Percentiles rank a stretch among this genome's conserved stretches.
Conservation (phyloP, 2,329 filamentous ascomycete species). For the Fusarium sp. region DNA sequence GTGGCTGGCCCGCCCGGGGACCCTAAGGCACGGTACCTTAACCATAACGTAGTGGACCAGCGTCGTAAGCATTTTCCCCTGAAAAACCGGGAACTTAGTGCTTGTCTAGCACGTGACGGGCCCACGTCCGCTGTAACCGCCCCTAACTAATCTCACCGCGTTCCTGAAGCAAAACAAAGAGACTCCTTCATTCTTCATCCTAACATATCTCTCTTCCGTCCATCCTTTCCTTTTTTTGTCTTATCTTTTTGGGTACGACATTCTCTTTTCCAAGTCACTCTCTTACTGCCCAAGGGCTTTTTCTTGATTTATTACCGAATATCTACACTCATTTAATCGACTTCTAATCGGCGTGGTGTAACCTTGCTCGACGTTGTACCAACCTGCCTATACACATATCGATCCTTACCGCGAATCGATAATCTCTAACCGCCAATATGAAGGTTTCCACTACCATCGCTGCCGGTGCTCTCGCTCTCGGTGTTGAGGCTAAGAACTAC, state of each 20-base stretch:
- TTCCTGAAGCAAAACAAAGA: conserved; percentile 42
- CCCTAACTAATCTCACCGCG: conserved; percentile 47
- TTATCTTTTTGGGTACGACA: conserved; percentile 39
- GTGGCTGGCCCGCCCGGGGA: conserved; percentile 9
- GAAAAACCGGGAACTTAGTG: conserved; percentile 44
- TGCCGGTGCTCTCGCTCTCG: conserved; percentile 58
- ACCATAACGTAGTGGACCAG: conserved; percentile 35
- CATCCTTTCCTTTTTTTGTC: conserved; percentile 34
- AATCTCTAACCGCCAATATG: conserved; percentile 57
- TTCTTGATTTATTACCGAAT: conserved; percentile 36
- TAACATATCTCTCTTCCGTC: conserved; percentile 20
- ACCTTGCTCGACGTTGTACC: conserved; percentile 38
- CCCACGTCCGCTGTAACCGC: conserved; percentile 24
- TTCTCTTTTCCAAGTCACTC: conserved; percentile 47
- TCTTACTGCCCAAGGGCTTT: conserved; percentile 41
- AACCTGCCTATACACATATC: conserved; percentile 23
- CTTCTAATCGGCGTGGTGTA: conserved; percentile 28
- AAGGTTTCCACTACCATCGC: conserved; percentile 58
- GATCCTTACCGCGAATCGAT: conserved; percentile 29
- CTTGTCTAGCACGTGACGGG: conserved; percentile 40
- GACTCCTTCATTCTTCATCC: conserved; percentile 36
- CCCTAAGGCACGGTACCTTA: conserved; percentile 5
- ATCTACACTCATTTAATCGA: conserved; percentile 41
- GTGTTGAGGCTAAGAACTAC: conserved; percentile 63
- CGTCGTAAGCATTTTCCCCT: conserved; percentile 46